These are phyloP conservation scores for Trichoderma sp. DNA, from an alignment of 2,329 filamentous ascomycete genomes.

Conservation along the genomic window DNA sequence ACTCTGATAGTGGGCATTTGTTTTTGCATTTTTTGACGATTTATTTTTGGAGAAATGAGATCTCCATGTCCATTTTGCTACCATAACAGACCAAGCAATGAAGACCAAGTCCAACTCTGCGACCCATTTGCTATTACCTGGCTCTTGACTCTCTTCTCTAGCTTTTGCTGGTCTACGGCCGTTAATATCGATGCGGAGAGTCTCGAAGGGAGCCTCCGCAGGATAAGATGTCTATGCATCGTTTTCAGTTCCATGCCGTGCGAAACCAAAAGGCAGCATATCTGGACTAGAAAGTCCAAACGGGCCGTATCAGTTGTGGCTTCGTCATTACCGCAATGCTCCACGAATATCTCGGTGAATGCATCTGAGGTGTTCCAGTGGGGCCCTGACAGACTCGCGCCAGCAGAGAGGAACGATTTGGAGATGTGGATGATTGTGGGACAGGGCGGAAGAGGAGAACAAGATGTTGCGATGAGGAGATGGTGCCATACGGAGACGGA, in stretches of 20 bases:
- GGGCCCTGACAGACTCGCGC: not conserved
- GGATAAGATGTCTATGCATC: not conserved
- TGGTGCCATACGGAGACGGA: not conserved
- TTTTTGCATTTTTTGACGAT: not conserved
- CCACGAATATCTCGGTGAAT: not conserved
- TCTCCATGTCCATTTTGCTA: not conserved
- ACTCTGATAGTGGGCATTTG: slow-evolving; percentile 19
- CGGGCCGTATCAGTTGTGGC: not conserved
- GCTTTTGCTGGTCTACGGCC: not conserved
- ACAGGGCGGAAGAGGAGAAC: not conserved
- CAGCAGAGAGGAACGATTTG: not conserved
- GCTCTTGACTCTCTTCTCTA: not conserved
- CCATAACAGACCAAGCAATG: not conserved
- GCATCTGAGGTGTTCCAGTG: not conserved
- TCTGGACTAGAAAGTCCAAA: not conserved
- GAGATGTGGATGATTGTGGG: not conserved
- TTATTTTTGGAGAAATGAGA: not conserved
- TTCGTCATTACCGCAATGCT: not conserved
- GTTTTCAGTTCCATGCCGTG: not conserved
- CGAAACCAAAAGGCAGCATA: not conserved
- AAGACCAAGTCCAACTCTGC: not conserved
- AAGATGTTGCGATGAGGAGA: not conserved
- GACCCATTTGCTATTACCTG: not conserved
- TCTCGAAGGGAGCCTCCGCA: not conserved
- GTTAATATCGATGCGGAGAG: not conserved